phyloP scores from a whole-genome alignment of 306 rosid genomes.

The Erythrophleum fordii region DNA sequence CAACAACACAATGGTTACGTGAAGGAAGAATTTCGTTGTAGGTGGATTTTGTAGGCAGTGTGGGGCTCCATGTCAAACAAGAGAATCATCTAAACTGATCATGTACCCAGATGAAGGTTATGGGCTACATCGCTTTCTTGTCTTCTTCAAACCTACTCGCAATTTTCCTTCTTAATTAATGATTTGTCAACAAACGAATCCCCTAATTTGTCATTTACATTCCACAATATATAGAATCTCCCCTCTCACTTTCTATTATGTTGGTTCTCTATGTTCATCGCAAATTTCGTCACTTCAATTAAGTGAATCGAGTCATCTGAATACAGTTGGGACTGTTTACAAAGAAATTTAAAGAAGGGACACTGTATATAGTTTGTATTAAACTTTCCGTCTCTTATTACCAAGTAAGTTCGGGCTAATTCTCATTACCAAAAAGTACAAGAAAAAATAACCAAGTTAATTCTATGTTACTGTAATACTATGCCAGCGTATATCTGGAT shows the following conservation, averaged over 20 bases:
- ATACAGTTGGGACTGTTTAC: background rate
- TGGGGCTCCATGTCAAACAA: conserved; percentile 56
- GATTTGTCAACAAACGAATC: conserved; percentile 1
- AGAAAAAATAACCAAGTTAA: background rate
- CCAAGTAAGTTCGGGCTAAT: background rate
- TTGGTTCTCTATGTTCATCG: background rate
- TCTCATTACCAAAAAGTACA: background rate
- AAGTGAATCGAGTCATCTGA: background rate
- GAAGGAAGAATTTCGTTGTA: conserved; percentile 46
- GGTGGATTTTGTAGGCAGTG: conserved; percentile 42
- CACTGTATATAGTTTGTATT: background rate
- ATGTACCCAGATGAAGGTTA: conserved; percentile 30
- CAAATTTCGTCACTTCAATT: background rate
- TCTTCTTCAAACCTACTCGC: conserved; percentile 47
- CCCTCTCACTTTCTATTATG: background rate
- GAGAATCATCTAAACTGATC: conserved; percentile 27
- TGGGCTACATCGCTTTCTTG: conserved; percentile 49
- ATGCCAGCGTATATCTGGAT: no score
- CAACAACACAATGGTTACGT: conserved; percentile 44
- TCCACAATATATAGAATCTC: background rate
- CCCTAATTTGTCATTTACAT: conserved; percentile 8
- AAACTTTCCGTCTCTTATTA: background rate
- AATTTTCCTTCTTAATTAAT: background rate
- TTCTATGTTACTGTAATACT: background rate
- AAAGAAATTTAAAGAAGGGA: background rate